phyloP scores from a whole-genome alignment of 495 filamentous ascomycete species.

The Sphaerosporella brunnea region DNA sequence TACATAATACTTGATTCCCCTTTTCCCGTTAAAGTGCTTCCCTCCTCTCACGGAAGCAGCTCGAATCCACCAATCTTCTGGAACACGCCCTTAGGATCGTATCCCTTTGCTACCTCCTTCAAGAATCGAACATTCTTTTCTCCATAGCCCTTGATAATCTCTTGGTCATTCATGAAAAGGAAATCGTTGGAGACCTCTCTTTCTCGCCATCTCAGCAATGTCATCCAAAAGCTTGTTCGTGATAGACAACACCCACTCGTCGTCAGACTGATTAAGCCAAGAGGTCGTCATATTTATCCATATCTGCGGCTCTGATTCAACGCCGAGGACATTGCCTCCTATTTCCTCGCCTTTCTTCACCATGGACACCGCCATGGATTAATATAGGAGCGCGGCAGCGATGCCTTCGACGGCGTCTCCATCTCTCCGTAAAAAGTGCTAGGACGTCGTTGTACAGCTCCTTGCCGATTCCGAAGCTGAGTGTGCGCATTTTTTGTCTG shows the following conservation, averaged over 20 bases:
- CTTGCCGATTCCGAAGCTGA: slow-evolving; percentile 9
- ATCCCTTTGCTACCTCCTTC: slow-evolving; percentile 1
- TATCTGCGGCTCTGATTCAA: slow-evolving; percentile 2
- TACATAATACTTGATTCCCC: too few relatives aligned
- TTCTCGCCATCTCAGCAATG: neutral
- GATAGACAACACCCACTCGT: slow-evolving; percentile 2
- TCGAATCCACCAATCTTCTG: slow-evolving; percentile 6
- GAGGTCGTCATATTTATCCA: slow-evolving; percentile 7
- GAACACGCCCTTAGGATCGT: slow-evolving; percentile 4
- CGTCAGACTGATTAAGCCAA: slow-evolving; percentile 8
- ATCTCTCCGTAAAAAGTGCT: slow-evolving; percentile 6
- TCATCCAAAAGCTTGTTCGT: slow-evolving; percentile 7
- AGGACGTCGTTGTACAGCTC: slow-evolving; percentile 7
- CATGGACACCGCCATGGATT: slow-evolving; percentile 23
- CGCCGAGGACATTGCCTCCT: slow-evolving; percentile 28
- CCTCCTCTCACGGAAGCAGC: neutral
- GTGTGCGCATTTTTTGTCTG: slow-evolving; percentile 9
- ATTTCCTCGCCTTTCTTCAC: slow-evolving; percentile 5
- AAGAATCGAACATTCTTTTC: neutral
- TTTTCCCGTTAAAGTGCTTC: too few relatives aligned
- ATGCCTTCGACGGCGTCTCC: slow-evolving; percentile 9
- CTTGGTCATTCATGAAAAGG: slow-evolving; percentile 8
- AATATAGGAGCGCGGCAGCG: slow-evolving; percentile 18
- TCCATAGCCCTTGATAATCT: neutral
- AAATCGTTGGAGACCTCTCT: slow-evolving; percentile 2